These are phyloP conservation scores for Colletotrichum shisoi DNA, from an alignment of 2,329 filamentous ascomycete genomes.

Conservation along the genomic window DNA sequence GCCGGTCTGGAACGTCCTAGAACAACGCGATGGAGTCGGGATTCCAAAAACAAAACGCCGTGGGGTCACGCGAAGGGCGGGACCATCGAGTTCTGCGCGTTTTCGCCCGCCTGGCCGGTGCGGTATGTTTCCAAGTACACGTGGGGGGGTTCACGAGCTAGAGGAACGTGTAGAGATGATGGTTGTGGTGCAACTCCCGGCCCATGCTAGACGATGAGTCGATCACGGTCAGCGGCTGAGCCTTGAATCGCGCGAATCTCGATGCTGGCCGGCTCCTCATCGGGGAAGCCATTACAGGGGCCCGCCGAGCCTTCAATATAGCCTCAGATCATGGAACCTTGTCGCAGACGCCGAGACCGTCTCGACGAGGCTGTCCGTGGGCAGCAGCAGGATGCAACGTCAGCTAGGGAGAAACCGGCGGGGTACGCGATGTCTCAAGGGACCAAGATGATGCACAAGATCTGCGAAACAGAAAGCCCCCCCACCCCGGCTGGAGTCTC, in stretches of 20 bases:
- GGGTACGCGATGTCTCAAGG: constrained; percentile 8
- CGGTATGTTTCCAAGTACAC: too few relatives aligned
- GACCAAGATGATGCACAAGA: not conserved
- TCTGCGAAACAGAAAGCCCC: not conserved
- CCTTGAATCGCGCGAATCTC: too few relatives aligned
- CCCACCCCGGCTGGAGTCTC: too few relatives aligned
- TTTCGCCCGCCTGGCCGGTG: too few relatives aligned
- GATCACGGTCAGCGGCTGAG: not conserved
- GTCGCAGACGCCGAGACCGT: not conserved
- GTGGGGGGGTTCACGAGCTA: too few relatives aligned
- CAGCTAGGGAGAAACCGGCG: not conserved
- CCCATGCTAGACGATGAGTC: not conserved
- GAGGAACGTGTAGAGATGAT: not conserved
- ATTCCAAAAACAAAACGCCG: not conserved
- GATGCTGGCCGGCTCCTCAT: too few relatives aligned
- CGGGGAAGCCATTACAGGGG: not conserved
- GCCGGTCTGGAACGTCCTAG: not conserved
- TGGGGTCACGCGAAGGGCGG: not conserved
- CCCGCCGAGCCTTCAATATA: not conserved
- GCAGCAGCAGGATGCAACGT: constrained; percentile 10
- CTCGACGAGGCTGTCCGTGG: not conserved
- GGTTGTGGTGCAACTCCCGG: not conserved
- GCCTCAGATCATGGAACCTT: not conserved
- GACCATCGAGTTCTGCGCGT: not conserved
- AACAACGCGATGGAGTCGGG: not conserved